phyloP scores from a whole-genome alignment of 441 rosid species.

The Arabidopsis lyrata region DNA sequence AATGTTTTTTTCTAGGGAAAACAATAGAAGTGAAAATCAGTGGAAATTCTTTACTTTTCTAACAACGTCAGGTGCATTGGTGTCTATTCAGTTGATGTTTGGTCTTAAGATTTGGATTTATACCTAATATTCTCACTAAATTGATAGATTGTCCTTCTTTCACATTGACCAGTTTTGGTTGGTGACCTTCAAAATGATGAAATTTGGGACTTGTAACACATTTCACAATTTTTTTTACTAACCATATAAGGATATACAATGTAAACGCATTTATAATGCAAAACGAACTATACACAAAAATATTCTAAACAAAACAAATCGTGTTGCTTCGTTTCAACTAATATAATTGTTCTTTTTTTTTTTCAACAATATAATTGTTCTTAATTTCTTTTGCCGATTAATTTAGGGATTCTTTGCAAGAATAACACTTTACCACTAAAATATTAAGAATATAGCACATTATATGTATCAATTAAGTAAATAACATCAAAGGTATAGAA shows the following conservation, averaged over 20 bases:
- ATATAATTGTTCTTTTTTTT: neutral
- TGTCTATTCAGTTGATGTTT: neutral
- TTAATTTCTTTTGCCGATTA: no score
- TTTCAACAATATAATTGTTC: no score
- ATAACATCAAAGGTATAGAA: no score
- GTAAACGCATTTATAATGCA: neutral
- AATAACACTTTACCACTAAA: no score
- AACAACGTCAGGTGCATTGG: neutral
- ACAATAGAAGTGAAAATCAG: neutral
- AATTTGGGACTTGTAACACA: neutral
- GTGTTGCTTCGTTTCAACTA: neutral
- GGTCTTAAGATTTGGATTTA: constrained; percentile 16
- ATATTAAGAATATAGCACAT: no score
- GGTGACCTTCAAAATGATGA: neutral
- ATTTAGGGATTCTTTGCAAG: no score
- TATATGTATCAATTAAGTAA: no score
- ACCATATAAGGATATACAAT: neutral
- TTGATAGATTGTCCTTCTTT: neutral
- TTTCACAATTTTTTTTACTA: neutral
- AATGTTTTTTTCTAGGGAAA: no score
- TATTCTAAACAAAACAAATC: no score
- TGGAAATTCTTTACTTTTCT: neutral
- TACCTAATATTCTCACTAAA: constrained; percentile 28
- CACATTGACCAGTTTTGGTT: neutral
- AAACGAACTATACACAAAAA: neutral